Base-by-base conservation (phyloP, 176 grass and related monocot species). In the Zoysia japonica region DNA sequence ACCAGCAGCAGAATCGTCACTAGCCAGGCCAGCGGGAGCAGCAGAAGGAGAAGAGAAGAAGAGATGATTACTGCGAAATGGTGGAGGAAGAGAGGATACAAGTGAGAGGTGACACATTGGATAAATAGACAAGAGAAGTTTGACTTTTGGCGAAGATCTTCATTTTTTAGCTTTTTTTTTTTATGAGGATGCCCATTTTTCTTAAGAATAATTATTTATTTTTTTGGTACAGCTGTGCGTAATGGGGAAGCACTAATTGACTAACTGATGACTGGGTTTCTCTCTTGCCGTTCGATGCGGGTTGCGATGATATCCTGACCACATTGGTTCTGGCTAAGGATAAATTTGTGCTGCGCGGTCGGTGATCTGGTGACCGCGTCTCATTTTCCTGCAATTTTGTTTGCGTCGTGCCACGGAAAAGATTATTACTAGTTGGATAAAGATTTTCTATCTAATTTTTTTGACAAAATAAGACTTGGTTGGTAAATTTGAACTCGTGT, bases 71-170 rank as follows among this genome's bases (percentile, higher is more conserved):
- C 28, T 28, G 28, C 28, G 28, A 28, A 28, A 28, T 28, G n/a
- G 11, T 13, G 17, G 14, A 28, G 28, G 28, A 57, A 14, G 86
- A 74, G 87, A 89, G 44, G 65, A 68, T 57, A 71, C 3, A 51
- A 60, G 59, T 38, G 7, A 72, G 67, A 39, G 28, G 17, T 15
- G 47, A 7, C 19, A 9, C 41, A 44, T 4, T 7, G 75, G 1
- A 79, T 84, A 88, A 54, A 88, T 84, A 79, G 53, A 87, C 38
- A 61, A 68, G 20, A 77, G 82, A 74, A 51, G 39, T 43, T 79
- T 75, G 86, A 88, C 86, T 65, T 88, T 68, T 28, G 59, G 59
- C 63, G 47, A 13, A 9, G 2, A 59, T 37, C 0, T 41, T 8
- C 8, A 3, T n/a, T 39, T 49, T n/a, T 9, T 41, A 41, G 9